These are phyloP conservation scores for Mycena rebaudengoi DNA, from an alignment of 768 basidiomycete genomes.

Conservation along the genomic window DNA sequence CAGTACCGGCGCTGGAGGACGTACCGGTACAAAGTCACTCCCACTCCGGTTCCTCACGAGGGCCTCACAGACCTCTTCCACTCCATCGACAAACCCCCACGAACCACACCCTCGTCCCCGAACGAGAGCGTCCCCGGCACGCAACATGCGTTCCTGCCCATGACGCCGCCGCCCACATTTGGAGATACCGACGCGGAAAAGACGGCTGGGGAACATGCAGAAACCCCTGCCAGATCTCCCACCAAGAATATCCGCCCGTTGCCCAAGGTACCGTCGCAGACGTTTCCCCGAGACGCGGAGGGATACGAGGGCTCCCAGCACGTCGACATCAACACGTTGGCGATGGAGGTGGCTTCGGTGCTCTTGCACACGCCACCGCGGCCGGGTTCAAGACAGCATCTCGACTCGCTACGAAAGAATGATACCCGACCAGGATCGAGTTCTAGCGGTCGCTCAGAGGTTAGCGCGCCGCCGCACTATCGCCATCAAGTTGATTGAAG, in stretches of 20 bases:
- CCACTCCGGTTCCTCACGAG: constrained; percentile 24
- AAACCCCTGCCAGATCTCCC: not conserved
- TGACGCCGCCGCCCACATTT: not conserved
- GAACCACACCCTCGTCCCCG: not conserved
- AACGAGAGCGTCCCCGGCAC: not conserved
- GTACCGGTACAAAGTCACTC: not conserved
- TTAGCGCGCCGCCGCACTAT: constrained; percentile 15
- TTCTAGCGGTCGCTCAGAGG: not conserved
- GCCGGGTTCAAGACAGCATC: constrained; percentile 7
- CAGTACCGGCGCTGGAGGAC: constrained; percentile 12
- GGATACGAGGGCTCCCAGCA: not conserved
- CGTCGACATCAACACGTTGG: constrained; percentile 35
- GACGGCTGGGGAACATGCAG: not conserved
- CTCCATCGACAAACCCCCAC: not conserved
- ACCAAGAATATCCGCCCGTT: constrained; percentile 5
- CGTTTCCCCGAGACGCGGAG: not conserved
- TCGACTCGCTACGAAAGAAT: not conserved
- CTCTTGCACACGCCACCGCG: constrained; percentile 33
- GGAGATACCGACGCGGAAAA: not conserved
- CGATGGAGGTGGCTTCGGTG: constrained; percentile 38
- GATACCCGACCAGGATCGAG: not conserved
- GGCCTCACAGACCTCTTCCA: constrained; percentile 15
- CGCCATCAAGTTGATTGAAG: not conserved
- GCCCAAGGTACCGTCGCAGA: constrained; percentile 11
- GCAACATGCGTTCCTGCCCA: constrained; percentile 1